phyloP scores from a whole-genome alignment of 768 basidiomycete species.

The Leucosporidium scottii region DNA sequence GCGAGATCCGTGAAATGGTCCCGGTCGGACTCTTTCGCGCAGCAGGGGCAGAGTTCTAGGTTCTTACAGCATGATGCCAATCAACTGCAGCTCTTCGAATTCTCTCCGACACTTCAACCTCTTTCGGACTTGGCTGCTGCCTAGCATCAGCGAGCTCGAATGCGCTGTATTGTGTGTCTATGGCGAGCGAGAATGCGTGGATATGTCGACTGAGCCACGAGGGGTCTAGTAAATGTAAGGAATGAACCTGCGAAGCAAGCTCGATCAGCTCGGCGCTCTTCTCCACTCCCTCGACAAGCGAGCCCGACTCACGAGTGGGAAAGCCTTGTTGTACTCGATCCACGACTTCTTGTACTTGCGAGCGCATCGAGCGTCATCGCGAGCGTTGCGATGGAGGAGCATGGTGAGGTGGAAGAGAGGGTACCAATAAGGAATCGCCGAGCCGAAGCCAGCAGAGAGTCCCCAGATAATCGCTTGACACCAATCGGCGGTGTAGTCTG shows the following conservation, averaged over 20 bases:
- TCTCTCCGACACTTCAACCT: no score
- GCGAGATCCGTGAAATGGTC: no score
- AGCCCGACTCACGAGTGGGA: constrained; percentile 27
- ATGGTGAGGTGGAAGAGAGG: constrained; percentile 92
- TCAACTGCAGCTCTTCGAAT: no score
- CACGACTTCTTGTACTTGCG: constrained; percentile 39
- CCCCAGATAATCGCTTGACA: constrained; percentile 35
- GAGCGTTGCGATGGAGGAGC: constrained; percentile 77
- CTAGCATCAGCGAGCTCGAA: no score
- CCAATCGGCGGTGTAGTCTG: constrained; percentile 87
- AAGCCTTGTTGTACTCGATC: constrained; percentile 28
- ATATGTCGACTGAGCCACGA: no score
- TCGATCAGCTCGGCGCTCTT: background rate
- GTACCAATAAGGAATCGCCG: constrained; percentile 89
- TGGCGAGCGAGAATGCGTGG: no score
- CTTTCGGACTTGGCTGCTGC: no score
- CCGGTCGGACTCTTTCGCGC: no score
- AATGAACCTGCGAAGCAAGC: constrained; percentile 16
- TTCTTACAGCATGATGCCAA: no score
- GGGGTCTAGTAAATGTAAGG: constrained; percentile 18
- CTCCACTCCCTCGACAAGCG: no score
- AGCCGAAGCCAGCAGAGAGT: constrained; percentile 32
- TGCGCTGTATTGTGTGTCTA: no score
- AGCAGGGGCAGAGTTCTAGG: no score
- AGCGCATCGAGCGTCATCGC: constrained; percentile 83